Evolutionary conservation across 768 basidiomycete species (phyloP).

Genomic region (Psilocybe cyanescens): DNA sequence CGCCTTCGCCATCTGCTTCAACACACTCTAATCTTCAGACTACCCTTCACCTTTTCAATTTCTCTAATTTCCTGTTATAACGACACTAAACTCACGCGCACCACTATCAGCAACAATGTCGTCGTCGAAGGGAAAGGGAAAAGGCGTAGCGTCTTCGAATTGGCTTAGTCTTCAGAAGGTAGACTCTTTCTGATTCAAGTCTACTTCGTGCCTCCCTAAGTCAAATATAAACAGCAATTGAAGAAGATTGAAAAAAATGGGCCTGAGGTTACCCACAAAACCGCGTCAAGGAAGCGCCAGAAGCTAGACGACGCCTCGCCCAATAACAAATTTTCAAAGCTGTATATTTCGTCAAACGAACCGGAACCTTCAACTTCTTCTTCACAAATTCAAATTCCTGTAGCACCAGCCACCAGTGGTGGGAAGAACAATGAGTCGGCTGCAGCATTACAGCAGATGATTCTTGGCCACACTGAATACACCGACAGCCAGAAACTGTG

Average conservation of each 20-base stretch:
- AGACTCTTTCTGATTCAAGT: constrained; percentile 7
- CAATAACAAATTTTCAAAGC: constrained; percentile 1
- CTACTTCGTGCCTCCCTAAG: neutral
- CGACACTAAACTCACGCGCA: neutral
- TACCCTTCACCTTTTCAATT: no score
- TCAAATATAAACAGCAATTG: neutral
- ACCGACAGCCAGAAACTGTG: constrained; percentile 47
- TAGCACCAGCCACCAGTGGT: neutral
- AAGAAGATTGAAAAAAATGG: constrained; percentile 17
- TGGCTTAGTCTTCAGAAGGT: constrained; percentile 65
- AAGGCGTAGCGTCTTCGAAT: constrained; percentile 50
- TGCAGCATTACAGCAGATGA: constrained; percentile 52
- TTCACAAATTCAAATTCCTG: constrained; percentile 6
- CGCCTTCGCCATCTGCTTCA: no score
- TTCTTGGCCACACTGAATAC: constrained; percentile 48
- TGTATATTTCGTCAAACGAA: constrained; percentile 13
- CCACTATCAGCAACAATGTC: neutral
- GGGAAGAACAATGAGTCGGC: constrained; percentile 55
- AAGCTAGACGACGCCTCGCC: constrained; percentile 26
- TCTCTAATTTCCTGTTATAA: no score
- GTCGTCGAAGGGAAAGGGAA: neutral
- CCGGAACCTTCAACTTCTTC: neutral
- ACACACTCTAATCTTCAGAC: no score
- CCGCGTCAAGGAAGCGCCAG: constrained; percentile 25
- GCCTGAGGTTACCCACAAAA: neutral